A percentile compares a stretch with the other conserved stretches of the same genome.
phyloP scores from a whole-genome alignment of 2,329 filamentous ascomycete genomes.

The Dactylellina leptospora region DNA sequence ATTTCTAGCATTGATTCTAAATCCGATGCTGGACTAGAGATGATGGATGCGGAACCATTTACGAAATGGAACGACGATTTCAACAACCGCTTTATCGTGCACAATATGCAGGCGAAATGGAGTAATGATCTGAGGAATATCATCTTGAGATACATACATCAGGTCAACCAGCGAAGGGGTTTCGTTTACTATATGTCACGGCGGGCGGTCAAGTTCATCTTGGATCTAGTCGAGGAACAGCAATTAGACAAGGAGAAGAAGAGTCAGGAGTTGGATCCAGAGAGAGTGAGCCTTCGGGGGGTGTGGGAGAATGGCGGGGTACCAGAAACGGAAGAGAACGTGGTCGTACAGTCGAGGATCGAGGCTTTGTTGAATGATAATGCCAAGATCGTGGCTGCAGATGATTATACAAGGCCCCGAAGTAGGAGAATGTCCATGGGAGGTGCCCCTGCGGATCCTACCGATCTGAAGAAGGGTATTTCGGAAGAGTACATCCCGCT shows the following conservation, averaged over 20 bases:
- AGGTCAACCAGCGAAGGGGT: constrained; percentile 92
- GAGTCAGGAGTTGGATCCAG: constrained; percentile 36
- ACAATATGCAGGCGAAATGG: constrained; percentile 98
- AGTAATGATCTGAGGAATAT: constrained; percentile 96
- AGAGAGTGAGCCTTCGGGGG: constrained; percentile 53
- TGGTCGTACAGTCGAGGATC: constrained; percentile 59
- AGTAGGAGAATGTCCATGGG: constrained; percentile 59
- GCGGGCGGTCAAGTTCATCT: constrained; percentile 94
- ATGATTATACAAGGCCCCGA: constrained; percentile 63
- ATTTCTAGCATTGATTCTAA: constrained; percentile 53
- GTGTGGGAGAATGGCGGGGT: constrained; percentile 37
- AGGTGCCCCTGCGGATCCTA: constrained; percentile 64
- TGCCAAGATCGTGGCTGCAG: constrained; percentile 79
- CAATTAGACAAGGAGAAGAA: constrained; percentile 56
- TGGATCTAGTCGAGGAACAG: constrained; percentile 91
- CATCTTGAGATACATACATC: constrained; percentile 94
- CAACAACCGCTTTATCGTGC: constrained; percentile 96
- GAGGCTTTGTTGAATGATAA: constrained; percentile 83
- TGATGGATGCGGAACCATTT: constrained; percentile 73
- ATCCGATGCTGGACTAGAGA: constrained; percentile 59
- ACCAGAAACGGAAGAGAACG: constrained; percentile 32
- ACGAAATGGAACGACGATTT: constrained; percentile 92
- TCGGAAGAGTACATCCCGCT: constrained; percentile 87
- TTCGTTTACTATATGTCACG: constrained; percentile 98
- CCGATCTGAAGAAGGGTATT: constrained; percentile 77